These are phyloP conservation scores for Lichtheimia ornata DNA, from an alignment of 371 early-diverging fungal genomes.

Conservation along the genomic window DNA sequence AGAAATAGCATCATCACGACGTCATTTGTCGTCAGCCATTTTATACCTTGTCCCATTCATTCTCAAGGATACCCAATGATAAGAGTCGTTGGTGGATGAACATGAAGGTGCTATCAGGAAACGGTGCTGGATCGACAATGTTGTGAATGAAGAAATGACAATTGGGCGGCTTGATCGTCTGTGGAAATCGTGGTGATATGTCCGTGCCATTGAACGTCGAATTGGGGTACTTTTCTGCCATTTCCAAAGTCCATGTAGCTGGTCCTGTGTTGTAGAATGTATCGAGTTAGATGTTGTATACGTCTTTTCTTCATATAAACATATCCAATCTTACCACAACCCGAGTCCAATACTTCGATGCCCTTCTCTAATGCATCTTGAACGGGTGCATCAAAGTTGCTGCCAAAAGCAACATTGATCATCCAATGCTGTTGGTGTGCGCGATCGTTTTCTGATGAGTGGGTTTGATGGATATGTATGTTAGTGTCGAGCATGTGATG, in stretches of 20 bases:
- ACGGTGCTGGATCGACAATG: slow-evolving; percentile 53
- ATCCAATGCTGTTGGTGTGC: slow-evolving; percentile 8
- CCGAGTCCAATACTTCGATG: slow-evolving; percentile 20
- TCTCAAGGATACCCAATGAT: slow-evolving; percentile 26
- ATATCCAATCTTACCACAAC: slow-evolving; percentile 18
- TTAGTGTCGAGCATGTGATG: neutral
- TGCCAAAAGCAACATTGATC: neutral
- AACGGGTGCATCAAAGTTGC: slow-evolving; percentile 11
- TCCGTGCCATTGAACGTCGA: slow-evolving; percentile 24
- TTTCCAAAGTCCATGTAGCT: slow-evolving; percentile 23
- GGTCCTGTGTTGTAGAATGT: slow-evolving; percentile 33
- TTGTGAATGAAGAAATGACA: slow-evolving; percentile 52
- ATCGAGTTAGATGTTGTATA: neutral
- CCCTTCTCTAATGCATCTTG: slow-evolving; percentile 17
- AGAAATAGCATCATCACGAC: neutral
- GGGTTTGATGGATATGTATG: neutral
- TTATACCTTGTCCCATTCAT: slow-evolving; percentile 32
- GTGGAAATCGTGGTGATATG: slow-evolving; percentile 18
- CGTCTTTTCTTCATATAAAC: neutral
- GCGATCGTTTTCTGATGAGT: slow-evolving; percentile 6
- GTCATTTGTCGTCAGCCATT: no score
- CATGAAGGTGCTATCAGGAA: slow-evolving; percentile 52
- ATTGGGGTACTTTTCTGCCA: slow-evolving; percentile 24
- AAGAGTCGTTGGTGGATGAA: slow-evolving; percentile 56
- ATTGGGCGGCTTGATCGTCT: slow-evolving; percentile 20